Base-by-base conservation (phyloP, 2,329 filamentous ascomycete species). In the Fusarium nisikadoi region DNA sequence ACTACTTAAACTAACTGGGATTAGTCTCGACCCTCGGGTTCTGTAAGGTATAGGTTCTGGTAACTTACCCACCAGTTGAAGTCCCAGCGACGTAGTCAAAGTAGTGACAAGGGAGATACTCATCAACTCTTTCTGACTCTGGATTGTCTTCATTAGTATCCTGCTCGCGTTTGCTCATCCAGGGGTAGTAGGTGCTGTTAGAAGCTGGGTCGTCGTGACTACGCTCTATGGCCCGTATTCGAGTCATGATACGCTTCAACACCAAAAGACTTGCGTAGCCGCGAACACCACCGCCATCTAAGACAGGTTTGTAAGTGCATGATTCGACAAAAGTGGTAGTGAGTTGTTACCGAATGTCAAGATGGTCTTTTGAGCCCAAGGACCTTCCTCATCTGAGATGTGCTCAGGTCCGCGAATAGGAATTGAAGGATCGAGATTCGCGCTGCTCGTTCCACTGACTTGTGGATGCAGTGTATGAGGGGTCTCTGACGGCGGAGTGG, bases 381-480 rank as follows among this genome's bases (percentile, higher is more conserved):
- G 55, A 0, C 12, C 16, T 7, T 10, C 55, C 1, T 58, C 55
- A 2, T 49, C 2, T 17, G 43, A 29, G 16, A 50, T 36, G 5
- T 58, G 55, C 1, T 36, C 31, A 12, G 33, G 42, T 19, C 33
- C 55, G 1, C 55, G 33, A 50, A 50, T 50, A 14, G 55, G 55
- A 45, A 55, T 5, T 1, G 16, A 20, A 3, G 8, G 31, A 14
- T 58, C 31, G 2, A 9, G 0, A 0, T 38, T 16, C 0, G 42
- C 4, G 2, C 9, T 31, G 14, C 20, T 50, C 27, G 16, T n/a
- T 19, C 33, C 20, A 1, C 38, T 31, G 7, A 17, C 23, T 17
- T 16, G 14, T 0, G 4, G 41, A 0, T 57, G 13, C 0, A 27
- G 0, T 0, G 14, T n/a, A 8, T 1, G 7, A 36, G 41, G 42